Base-by-base conservation (phyloP, 2,329 filamentous ascomycete species). In the Sporothrix brasiliensis region DNA sequence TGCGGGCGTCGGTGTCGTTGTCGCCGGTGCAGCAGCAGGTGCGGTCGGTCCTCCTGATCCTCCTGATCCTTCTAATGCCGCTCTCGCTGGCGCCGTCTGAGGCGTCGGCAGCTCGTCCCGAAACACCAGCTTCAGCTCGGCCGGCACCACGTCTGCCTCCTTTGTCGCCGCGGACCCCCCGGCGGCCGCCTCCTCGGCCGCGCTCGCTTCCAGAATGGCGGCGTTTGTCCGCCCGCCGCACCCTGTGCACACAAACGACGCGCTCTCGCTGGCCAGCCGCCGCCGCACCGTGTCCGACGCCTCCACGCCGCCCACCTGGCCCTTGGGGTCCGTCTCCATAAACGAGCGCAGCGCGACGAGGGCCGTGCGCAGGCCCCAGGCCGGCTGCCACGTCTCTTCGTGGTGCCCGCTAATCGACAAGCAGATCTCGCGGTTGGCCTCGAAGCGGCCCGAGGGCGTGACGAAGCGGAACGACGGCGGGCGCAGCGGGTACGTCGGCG, bases 381-480 rank as follows among this genome's bases (percentile, higher is more conserved):
- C 95, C 0, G 95, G 95, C 85, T 97, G 94, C 95, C 95, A 99
- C 19, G 92, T 97, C 83, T 98, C 95, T 79, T 98, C 95, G 81
- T 99, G 95, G 80, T 97, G 94, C 2, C 94, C 94, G 68, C 89
- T 92, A 76, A 98, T 99, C 76, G 89, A 92, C 19, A 99, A 88
- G 78, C 95, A 99, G 75, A 99, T 98, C 83, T 98, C 94, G 74
- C 95, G 89, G 79, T 99, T 99, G 69, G 93, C 90, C 80, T 98
- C 95, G 81, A 99, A 99, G 73, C 95, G 89, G 68, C 94, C 95
- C 34, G 89, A 92, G 0, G 95, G 93, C 0, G 95, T 98, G 7
- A 93, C 85, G 83, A 99, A 98, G 76, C 95, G 92, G 84, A 99
- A 98, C n/a, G 89, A 91, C 0, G 95, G 95, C 1, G 95, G 95